phyloP scores from a whole-genome alignment of 2,329 filamentous ascomycete species.

The Lithohypha guttulata region DNA sequence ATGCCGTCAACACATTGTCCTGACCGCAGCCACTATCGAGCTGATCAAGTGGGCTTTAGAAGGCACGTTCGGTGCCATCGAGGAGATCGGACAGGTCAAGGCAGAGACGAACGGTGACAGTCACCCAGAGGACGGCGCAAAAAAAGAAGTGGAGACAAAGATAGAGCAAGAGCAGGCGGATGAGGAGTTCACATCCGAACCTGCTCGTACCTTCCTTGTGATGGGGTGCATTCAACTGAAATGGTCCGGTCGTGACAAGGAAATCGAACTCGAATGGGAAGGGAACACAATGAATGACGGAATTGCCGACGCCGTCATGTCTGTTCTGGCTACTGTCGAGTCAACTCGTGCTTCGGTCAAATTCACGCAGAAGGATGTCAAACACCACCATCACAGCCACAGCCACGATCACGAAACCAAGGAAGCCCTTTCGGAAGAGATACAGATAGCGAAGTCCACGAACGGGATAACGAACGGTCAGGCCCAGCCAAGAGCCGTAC shows the following conservation, averaged over 20 bases:
- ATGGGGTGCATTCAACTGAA: constrained; percentile 88
- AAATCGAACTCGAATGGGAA: constrained; percentile 91
- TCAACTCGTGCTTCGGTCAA: constrained; percentile 91
- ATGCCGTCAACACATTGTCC: constrained; percentile 80
- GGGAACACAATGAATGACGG: constrained; percentile 96
- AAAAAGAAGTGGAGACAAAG: constrained; percentile 26
- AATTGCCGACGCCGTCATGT: constrained; percentile 94
- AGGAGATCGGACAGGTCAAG: constrained; percentile 33
- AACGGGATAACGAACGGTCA: constrained; percentile 7
- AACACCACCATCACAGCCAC: constrained; percentile 37
- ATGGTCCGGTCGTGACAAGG: constrained; percentile 58
- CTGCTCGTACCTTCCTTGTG: constrained; percentile 46
- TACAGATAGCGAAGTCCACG: not conserved
- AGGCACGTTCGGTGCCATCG: constrained; percentile 82
- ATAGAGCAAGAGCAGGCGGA: constrained; percentile 33
- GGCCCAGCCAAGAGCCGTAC: constrained; percentile 14
- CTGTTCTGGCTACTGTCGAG: constrained; percentile 82
- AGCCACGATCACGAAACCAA: constrained; percentile 32
- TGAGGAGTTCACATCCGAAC: constrained; percentile 33
- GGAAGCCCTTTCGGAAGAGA: constrained; percentile 16
- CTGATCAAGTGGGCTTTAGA: constrained; percentile 90
- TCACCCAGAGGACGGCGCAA: constrained; percentile 20
- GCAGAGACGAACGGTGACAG: constrained; percentile 15
- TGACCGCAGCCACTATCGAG: constrained; percentile 80
- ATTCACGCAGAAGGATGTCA: constrained; percentile 44